Conservation (phyloP, 2,329 filamentous ascomycete species). For the Talaromyces albobiverticillius region DNA sequence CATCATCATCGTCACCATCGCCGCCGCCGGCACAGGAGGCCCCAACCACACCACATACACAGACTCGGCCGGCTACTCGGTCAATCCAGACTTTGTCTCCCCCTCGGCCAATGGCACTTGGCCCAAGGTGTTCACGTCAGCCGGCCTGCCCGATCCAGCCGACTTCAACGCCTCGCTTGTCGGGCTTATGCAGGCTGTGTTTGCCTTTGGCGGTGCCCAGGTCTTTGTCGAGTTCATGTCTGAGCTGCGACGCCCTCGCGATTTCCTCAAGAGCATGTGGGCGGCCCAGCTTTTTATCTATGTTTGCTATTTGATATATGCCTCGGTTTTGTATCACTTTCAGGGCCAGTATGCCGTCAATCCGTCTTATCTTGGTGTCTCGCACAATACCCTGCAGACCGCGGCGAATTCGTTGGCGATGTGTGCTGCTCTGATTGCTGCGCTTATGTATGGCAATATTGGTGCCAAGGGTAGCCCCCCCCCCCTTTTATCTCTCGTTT, state of each 20-base stretch:
- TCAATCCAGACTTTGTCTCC: too few species aligned
- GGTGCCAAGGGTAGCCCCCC: too few species aligned
- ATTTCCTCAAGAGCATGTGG: conserved; percentile 49
- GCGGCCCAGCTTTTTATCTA: conserved; percentile 49
- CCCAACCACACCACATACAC: too few species aligned
- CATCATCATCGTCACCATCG: conserved; percentile 55
- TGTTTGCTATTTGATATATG: neutral
- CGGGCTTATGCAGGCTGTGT: too few species aligned
- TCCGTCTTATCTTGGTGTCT: conserved; percentile 9
- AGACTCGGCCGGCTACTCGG: too few species aligned
- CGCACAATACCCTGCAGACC: conserved; percentile 28
- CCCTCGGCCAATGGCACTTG: too few species aligned
- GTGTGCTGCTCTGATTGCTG: conserved; percentile 31
- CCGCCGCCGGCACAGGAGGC: too few species aligned
- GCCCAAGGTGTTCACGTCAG: too few species aligned
- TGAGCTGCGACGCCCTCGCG: conserved; percentile 48
- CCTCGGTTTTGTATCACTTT: neutral
- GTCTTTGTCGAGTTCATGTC: conserved; percentile 59
- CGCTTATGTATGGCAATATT: conserved; percentile 39
- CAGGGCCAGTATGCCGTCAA: conserved; percentile 5
- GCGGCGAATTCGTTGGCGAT: conserved; percentile 28
- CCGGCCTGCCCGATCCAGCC: too few species aligned
- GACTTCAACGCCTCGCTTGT: too few species aligned
- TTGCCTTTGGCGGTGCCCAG: conserved; percentile 57
- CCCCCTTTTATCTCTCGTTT: too few species aligned